Base-by-base conservation (phyloP, 2,329 filamentous ascomycete genomes). In the Aureobasidium zeae region DNA sequence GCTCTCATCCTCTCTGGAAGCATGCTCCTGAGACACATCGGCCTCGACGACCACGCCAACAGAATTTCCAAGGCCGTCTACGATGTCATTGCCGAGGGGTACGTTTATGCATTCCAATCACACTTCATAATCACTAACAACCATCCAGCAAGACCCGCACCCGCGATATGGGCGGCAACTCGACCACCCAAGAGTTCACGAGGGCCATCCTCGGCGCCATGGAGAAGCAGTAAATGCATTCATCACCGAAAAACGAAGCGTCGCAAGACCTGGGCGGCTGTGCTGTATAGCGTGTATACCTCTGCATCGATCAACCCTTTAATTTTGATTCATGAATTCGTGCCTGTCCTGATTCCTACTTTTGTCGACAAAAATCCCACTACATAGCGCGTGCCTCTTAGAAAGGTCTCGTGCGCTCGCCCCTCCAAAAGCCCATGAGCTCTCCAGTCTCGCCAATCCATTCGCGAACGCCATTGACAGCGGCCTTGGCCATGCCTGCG, bases 21-120 rank as follows among this genome's bases (percentile, higher is more conserved):
- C 64, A 98, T 98, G 91, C 82, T 98, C 58, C 77, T 98, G 65
- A 83, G 91, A 63, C 91, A 98, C 72, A 77, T 98, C 54, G 91
- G 91, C 56, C 83, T 98, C 39, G 89, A 98, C 63, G 87, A 96
- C 66, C 91, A 98, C 66, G 91, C 91, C 60, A 95, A 95, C 79
- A 82, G 91, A 64, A 94, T 96, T 69, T 93, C 86, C 66, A 89
- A 89, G 75, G 82, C 83, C 54, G 77, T 83, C 34, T 82, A 83
- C 62, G 77, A 79, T 63, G 79, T 82, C 47, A 96, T 98, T 63
- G 81, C 83, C 56, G 86, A 95, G 62, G 88, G 86, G 85, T 91
- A 72, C 71, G 81, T 73, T 45, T 53, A 31, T 15, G n/a, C n/a
- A n/a, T n/a, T 5, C 17, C 3, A 26, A 19, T 16, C 21, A 6